Conservation (phyloP, 2,329 filamentous ascomycete species). For the Sclerotinia subarctica region DNA sequence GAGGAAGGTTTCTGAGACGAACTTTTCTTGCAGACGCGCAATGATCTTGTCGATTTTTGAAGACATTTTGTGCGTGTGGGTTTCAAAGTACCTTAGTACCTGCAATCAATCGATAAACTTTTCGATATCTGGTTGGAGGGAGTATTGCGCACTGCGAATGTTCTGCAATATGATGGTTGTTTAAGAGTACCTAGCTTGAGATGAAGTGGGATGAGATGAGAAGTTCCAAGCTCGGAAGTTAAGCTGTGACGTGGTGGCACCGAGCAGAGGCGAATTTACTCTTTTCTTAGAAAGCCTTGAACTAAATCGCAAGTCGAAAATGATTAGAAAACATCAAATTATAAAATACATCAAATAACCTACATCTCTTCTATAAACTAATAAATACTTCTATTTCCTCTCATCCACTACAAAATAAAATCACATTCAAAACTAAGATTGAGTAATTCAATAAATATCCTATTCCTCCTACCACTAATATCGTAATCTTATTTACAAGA, state of each 20-base stretch:
- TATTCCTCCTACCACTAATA: background rate
- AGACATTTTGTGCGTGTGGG: conserved; percentile 38
- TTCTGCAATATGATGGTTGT: background rate
- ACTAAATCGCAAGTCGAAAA: background rate
- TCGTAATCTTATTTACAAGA: no score
- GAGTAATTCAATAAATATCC: no score
- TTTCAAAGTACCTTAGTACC: background rate
- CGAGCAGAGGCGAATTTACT: background rate
- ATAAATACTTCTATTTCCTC: no score
- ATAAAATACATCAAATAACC: no score
- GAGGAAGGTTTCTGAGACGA: conserved; percentile 23
- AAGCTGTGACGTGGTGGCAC: conserved; percentile 13
- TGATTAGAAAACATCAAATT: background rate
- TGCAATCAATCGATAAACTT: background rate
- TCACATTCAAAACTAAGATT: no score
- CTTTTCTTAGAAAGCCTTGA: background rate
- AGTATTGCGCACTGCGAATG: background rate
- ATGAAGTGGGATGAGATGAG: background rate
- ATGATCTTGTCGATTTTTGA: conserved; percentile 69
- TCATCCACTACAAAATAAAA: no score
- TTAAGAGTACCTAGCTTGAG: background rate
- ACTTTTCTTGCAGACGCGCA: conserved; percentile 75
- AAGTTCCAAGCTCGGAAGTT: background rate
- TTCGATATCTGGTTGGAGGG: no score
- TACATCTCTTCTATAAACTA: no score